Evolutionary conservation across 495 filamentous ascomycete species (phyloP), one percentile per base, ranked within the genome.

Genomic region (Viridothelium virens): DNA sequence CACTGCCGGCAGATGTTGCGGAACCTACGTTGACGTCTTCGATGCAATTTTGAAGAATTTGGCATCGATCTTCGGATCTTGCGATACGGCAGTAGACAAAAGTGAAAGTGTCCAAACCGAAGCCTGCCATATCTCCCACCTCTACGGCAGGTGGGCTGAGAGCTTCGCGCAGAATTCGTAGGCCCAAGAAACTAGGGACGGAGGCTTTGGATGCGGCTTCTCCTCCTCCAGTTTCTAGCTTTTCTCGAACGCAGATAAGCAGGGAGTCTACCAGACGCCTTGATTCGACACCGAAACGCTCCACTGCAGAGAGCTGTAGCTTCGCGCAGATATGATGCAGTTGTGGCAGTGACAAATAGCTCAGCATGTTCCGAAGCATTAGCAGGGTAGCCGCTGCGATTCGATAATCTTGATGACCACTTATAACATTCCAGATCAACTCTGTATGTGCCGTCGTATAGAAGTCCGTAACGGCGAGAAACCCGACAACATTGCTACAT

Each of bases 401-500:
- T 63, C 91, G 83, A 12, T 91, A 89, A 75, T 97, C 91, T 70
- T 89, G 90, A 64, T 90, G 94, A 36, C 88, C 86, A 2, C 85
- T 86, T 31, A 96, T 83, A 0, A 91, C 88, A 64, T 87, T 85
- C 94, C 95, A 98, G 56, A 97, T 84, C 11, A 84, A 81, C 69
- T 97, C 89, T 2, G 89, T 89, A 68, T 92, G 87, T 14, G 77
- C 70, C n/a, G 84, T 70, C 7, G 84, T 85, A 72, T 94, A 96
- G 3, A 83, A 87, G 39, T 79, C 75, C 0, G 91, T 96, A 47
- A 94, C 89, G n/a, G 91, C 82, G 61, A 97, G 81, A 67, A 96
- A 97, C 0, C 89, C 89, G 48, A 96, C 80, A 64, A 97, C 89
- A 65, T 97, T 96, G 66, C 82, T 81, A 72, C 89, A 89, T 67